A percentile compares a stretch with the other conserved stretches of the same genome.
Conservation (phyloP, 805 yeast species). For the Starmerella roubikii region DNA sequence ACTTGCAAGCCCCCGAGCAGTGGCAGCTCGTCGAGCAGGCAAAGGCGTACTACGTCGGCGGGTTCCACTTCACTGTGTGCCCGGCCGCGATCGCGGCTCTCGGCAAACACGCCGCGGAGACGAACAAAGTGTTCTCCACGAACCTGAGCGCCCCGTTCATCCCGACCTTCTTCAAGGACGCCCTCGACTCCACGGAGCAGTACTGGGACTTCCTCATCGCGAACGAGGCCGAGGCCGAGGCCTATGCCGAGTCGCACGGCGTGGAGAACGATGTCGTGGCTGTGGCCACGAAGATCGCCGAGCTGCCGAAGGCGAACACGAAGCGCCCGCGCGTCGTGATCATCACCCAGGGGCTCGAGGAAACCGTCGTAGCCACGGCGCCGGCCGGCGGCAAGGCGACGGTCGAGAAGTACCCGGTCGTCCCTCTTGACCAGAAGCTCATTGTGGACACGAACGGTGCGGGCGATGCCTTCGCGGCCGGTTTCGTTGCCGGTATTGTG, state of each 20-base stretch:
- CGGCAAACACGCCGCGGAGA: constrained; percentile 83
- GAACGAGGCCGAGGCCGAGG: constrained; percentile 93
- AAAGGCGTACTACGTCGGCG: constrained; percentile 81
- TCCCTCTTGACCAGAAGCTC: constrained; percentile 49
- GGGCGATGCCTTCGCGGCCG: constrained; percentile 97
- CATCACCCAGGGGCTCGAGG: constrained; percentile 90
- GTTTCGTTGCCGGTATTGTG: constrained; percentile 81
- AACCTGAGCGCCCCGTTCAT: constrained; percentile 96
- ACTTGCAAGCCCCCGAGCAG: constrained; percentile 76
- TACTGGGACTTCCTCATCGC: constrained; percentile 87
- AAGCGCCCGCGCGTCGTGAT: constrained; percentile 69
- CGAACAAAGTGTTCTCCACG: constrained; percentile 61
- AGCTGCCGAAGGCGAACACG: constrained; percentile 58
- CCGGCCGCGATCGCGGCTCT: constrained; percentile 83
- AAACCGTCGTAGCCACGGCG: constrained; percentile 66
- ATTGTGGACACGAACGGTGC: constrained; percentile 96
- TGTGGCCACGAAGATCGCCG: constrained; percentile 73
- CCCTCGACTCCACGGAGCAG: constrained; percentile 63
- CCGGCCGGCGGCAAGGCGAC: constrained; percentile 21
- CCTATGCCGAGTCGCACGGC: constrained; percentile 79
- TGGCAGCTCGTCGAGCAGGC: constrained; percentile 78
- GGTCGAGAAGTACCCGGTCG: constrained; percentile 52
- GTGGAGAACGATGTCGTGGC: constrained; percentile 50
- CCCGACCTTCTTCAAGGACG: constrained; percentile 88
- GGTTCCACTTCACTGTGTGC: constrained; percentile 97